Percentiles rank a stretch among this genome's conserved stretches.
Conservation (phyloP, 805 yeast genomes). For the Pichia nanzhaoensis region DNA sequence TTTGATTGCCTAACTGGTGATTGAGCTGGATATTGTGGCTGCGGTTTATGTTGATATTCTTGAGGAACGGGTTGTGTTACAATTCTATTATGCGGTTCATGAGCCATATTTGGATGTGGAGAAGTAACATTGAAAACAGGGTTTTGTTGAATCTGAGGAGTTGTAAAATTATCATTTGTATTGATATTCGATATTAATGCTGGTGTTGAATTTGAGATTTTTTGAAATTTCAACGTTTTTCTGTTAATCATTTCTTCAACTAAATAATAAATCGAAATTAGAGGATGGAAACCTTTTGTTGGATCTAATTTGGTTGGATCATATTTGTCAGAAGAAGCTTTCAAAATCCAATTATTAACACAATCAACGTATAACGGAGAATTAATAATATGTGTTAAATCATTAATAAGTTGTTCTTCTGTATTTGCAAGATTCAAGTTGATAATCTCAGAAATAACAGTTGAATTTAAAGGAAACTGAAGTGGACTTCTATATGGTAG, state of each 20-base stretch:
- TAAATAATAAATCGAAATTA: conserved; percentile 77
- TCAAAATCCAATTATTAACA: conserved; percentile 53
- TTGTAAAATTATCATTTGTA: not conserved
- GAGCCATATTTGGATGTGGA: conserved; percentile 12
- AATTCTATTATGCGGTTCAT: conserved; percentile 16
- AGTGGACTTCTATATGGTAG: conserved; percentile 77
- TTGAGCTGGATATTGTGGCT: conserved; percentile 31
- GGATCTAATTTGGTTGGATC: conserved; percentile 54
- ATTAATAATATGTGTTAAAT: conserved; percentile 49
- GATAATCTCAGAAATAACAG: conserved; percentile 67
- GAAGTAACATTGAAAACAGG: conserved; percentile 15
- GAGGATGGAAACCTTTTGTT: conserved; percentile 80
- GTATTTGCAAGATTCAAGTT: conserved; percentile 65
- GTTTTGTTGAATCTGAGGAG: conserved; percentile 12
- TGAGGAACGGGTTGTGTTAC: conserved; percentile 24
- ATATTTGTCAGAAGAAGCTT: conserved; percentile 25
- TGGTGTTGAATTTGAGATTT: conserved; percentile 21
- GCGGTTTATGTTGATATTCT: conserved; percentile 14
- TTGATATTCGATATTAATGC: conserved; percentile 1
- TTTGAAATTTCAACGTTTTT: conserved; percentile 49
- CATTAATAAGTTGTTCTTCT: conserved; percentile 49
- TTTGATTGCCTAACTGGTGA: not conserved
- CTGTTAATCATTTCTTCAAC: conserved; percentile 80
- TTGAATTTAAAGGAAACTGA: conserved; percentile 56
- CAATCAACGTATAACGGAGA: conserved; percentile 64